These are phyloP conservation scores for Chlorella vulgaris DNA, from an alignment of 139 green algal genomes.

Conservation along the genomic window DNA sequence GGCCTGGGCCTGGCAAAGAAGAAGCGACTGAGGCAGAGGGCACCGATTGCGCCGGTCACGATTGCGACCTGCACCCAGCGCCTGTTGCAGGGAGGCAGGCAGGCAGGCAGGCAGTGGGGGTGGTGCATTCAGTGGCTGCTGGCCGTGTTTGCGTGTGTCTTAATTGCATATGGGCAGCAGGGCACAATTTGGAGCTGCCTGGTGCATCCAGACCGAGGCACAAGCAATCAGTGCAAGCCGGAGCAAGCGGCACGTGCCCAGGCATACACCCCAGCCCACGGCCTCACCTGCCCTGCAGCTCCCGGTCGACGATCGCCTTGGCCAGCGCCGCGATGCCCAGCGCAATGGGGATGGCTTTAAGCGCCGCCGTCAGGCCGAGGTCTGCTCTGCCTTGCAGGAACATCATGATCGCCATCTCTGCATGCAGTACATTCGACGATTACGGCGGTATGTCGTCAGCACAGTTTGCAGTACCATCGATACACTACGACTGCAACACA, in stretches of 20 bases:
- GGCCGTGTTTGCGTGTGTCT: too few species aligned
- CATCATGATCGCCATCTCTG: constrained; percentile 29
- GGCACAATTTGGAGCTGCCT: too few species aligned
- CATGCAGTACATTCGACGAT: background rate
- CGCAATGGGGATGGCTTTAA: constrained; percentile 34
- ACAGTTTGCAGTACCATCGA: background rate
- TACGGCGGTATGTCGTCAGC: background rate
- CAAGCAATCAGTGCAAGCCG: too few species aligned
- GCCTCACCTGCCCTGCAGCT: constrained; percentile 31
- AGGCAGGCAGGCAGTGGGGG: background rate
- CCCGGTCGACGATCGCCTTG: constrained; percentile 35
- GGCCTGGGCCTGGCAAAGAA: constrained; percentile 27
- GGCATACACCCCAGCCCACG: too few species aligned
- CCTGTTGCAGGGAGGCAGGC: background rate
- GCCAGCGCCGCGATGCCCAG: constrained; percentile 32
- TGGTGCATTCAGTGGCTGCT: too few species aligned
- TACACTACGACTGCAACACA: background rate
- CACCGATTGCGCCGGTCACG: background rate
- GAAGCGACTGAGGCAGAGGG: constrained; percentile 31
- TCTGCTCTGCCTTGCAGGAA: constrained; percentile 30
- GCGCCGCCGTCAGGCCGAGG: constrained; percentile 25
- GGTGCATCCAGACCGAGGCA: too few species aligned
- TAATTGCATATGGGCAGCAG: too few species aligned
- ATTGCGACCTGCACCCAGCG: constrained; percentile 22
- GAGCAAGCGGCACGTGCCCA: too few species aligned